Conservation (phyloP, 169 alveolate genomes). For the Ichthyophthirius multifiliis region DNA sequence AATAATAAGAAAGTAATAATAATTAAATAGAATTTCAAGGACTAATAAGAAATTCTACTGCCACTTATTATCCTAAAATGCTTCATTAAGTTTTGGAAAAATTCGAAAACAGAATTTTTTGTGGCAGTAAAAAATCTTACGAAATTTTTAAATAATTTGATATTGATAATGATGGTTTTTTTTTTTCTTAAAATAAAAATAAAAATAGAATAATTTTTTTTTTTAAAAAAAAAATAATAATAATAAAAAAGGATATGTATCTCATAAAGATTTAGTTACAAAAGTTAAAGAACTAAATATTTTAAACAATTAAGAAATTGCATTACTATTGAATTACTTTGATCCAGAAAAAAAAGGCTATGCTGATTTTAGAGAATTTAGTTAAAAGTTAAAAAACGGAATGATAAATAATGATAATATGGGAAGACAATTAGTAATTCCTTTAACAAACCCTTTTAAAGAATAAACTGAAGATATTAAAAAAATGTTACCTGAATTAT, state of each 20-base stretch:
- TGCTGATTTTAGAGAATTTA: neutral
- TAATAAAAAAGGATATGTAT: no score
- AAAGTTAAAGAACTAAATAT: neutral
- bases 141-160: slow-evolving; percentile 24
- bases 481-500: neutral
- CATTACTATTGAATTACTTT: neutral
- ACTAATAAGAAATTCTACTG: neutral
- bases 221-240: neutral
- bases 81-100: neutral
- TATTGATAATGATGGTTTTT: slow-evolving; percentile 25
- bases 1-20: neutral
- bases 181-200: neutral
- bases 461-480: neutral
- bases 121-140: neutral
- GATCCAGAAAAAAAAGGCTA: neutral
- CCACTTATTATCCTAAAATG: neutral
- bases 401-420: neutral
- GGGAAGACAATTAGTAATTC: neutral
- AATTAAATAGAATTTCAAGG: neutral
- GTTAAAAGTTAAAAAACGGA: neutral
- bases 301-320: neutral
- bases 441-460: neutral
- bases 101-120: slow-evolving; percentile 20
- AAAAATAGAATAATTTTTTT: neutral
- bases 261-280: neutral